Evolutionary conservation across 2,329 filamentous ascomycete species (phyloP), one percentile per base, ranked within the genome.

Genomic region (Fusarium begoniae): DNA sequence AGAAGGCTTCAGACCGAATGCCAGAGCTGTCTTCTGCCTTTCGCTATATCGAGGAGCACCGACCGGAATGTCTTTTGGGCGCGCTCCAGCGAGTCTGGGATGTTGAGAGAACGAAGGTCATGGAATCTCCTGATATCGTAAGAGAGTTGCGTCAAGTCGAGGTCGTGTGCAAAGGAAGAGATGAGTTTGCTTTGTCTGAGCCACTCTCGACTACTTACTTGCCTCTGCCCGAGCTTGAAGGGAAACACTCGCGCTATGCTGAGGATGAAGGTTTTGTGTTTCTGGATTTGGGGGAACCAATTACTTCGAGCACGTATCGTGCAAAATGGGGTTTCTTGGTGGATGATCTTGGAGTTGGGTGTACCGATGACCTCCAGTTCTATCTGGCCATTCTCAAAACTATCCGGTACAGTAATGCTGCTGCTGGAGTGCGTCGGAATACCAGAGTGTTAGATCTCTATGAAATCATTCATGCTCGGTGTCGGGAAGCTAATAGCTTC

Each of bases 281-380:
- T 13, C 24, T 77, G 1, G 59, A 76, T 14, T 24, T 76, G 7
- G 64, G 57, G 1, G 74, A 76, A 17, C 17, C 70, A 6, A 57
- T 76, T 5, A 67, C 56, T 8, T 43, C 40, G 4, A 54, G 63
- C 24, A 64, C 48, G 5, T 76, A 75, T 47, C 56, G 54, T 5
- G 13, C 41, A 1, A 74, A 72, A 63, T 77, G 75, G 75, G 63
- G 64, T 1, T 77, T 77, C n/a, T 22, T 76, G 43, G 70, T 77
- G 7, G 72, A 77, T 4, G 40, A 75, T 13, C 55, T 77, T 5
- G 59, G 64, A 0, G 74, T 77, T 5, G 72, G 74, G 1, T 41
- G 63, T 10, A 62, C 62, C n/a, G 72, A 77, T 26, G 61, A 75
- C n/a, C 47, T 77, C 15, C 28, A 48, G 4, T 77, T 77, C 24